Conservation (phyloP, 129 eudicot genomes). For the Oenanthe sinensis region DNA sequence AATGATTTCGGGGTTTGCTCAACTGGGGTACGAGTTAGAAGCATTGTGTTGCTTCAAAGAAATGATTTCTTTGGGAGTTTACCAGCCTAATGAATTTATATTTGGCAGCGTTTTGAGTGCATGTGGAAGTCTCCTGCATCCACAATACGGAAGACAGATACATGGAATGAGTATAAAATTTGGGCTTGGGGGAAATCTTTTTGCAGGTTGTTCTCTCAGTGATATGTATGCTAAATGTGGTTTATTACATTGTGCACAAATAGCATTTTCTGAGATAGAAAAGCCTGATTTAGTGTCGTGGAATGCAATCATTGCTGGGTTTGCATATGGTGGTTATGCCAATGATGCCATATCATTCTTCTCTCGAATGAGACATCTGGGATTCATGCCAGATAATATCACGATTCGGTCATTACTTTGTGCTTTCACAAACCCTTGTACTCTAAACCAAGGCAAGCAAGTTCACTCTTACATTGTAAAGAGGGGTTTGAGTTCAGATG, state of each 20-base stretch:
- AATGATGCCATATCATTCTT: slow-evolving; percentile 28
- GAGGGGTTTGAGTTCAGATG: slow-evolving; percentile 19
- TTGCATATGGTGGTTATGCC: slow-evolving; percentile 31
- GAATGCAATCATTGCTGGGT: slow-evolving; percentile 43
- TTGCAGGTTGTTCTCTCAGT: slow-evolving; percentile 32
- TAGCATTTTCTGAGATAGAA: slow-evolving; percentile 28
- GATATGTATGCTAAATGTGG: slow-evolving; percentile 49
- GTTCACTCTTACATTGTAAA: slow-evolving; percentile 29
- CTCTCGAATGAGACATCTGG: slow-evolving; percentile 29
- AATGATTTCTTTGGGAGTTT: slow-evolving; percentile 23
- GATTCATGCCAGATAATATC: slow-evolving; percentile 27
- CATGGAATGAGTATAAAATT: slow-evolving; percentile 37
- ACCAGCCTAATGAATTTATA: slow-evolving; percentile 30
- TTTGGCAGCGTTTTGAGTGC: slow-evolving; percentile 41
- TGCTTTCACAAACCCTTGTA: slow-evolving; percentile 23
- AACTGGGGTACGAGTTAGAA: slow-evolving; percentile 31
- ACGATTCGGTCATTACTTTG: slow-evolving; percentile 37
- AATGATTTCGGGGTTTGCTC: slow-evolving; percentile 34
- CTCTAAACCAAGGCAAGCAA: slow-evolving; percentile 36
- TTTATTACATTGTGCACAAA: slow-evolving; percentile 25
- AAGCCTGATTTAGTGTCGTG: slow-evolving; percentile 39
- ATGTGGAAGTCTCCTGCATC: slow-evolving; percentile 26
- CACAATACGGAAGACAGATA: slow-evolving; percentile 32
- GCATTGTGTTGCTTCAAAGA: slow-evolving; percentile 28
- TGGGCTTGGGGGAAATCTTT: slow-evolving; percentile 24